A percentile compares a stretch with the other conserved stretches of the same genome.
phyloP scores from a whole-genome alignment of 148 eudicot species.

The Rhododendron ferrugineum region DNA sequence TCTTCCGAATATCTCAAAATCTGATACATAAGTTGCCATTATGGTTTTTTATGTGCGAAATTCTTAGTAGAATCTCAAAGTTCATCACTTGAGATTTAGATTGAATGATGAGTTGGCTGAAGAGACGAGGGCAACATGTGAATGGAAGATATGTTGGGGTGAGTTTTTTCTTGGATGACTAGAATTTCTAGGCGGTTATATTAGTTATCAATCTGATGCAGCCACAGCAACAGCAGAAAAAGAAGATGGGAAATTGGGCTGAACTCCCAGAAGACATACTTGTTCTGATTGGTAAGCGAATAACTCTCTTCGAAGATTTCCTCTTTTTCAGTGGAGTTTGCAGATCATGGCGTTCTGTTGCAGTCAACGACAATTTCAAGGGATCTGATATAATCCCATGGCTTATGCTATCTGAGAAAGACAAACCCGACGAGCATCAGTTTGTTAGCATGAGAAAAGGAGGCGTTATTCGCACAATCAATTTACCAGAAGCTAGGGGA shows the following conservation, averaged over 20 bases:
- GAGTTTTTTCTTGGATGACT: not conserved
- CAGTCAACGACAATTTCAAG: not conserved
- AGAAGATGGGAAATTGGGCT: not conserved
- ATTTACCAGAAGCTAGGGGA: not conserved
- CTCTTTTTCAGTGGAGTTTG: not conserved
- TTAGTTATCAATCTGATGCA: not conserved
- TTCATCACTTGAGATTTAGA: not conserved
- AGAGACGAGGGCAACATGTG: too few relatives aligned
- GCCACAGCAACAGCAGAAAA: not conserved
- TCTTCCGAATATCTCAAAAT: not conserved
- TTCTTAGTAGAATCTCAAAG: not conserved
- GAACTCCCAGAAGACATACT: not conserved
- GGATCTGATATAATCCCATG: conserved; percentile 2
- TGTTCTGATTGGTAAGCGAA: not conserved
- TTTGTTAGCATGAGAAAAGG: not conserved
- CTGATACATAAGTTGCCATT: too few relatives aligned
- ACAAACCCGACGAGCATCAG: not conserved
- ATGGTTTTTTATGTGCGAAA: not conserved
- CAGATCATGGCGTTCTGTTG: not conserved
- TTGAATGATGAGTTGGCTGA: not conserved
- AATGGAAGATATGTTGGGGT: not conserved
- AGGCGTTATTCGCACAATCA: not conserved
- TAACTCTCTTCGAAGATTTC: not conserved
- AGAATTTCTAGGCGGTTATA: not conserved
- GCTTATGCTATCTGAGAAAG: conserved; percentile 6